Evolutionary conservation across 2,329 filamentous ascomycete species (phyloP), one percentile per base, ranked within the genome.

Genomic region (Diaporthe nobilis): DNA sequence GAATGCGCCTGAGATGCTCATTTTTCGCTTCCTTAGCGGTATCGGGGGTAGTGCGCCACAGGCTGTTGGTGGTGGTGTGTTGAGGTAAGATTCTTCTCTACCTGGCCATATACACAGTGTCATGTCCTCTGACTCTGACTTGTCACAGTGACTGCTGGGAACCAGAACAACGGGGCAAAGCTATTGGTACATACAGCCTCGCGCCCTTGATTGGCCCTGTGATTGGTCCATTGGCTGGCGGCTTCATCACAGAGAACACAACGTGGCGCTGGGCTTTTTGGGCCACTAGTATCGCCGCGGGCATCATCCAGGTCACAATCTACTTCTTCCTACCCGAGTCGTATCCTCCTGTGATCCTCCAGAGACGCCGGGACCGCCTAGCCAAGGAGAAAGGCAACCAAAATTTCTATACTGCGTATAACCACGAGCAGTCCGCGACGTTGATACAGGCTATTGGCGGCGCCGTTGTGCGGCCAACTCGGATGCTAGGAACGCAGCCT

Each of bases 181-280:
- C 91, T 3, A 89, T 93, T 73, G 88, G 88, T 2, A 87, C 93
- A 51, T 93, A 93, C 83, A 89, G 86, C 68, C 85, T 93, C 1
- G 89, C 88, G 2, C 92, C 92, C 0, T 85, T 94, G 0, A 87
- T 94, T 0, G 92, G 92, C 0, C 92, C 92, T 1, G 91, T 91
- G 0, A 83, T 93, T 7, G 92, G 92, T 0, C 92, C 92, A 1
- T 90, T 94, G 72, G 89, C 89, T 1, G 92, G 92, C 39, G 92
- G 90, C 0, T 94, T 92, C 82, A 91, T 94, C 57, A 86, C 91
- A 1, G 83, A 93, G 79, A 86, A 89, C 81, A 90, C 89, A 12
- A 91, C 88, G 0, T 95, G 93, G 94, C 88, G 93, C 55, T 95
- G 93, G 93, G 89, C 91, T 8, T 95, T 95, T 84, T 94, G 89